Evolutionary conservation across 352 stramenopile genomes (phyloP).

Genomic region (Plasmopara muralis): DNA sequence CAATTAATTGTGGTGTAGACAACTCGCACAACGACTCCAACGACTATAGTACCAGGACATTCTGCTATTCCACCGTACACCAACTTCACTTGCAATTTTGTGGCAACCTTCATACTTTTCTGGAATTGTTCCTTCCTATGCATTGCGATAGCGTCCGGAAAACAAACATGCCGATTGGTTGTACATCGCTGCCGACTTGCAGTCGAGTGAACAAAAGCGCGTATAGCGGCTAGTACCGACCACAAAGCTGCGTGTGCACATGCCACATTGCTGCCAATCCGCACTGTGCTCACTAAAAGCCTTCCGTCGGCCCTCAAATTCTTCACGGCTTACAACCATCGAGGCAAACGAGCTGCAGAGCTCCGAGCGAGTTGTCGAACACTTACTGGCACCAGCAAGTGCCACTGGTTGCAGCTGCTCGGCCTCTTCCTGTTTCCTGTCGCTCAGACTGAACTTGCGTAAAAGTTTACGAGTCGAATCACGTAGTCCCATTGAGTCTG

Average conservation of each 20-base stretch:
- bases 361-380: conserved; percentile 38
- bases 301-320: conserved; percentile 38
- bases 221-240: conserved; percentile 40
- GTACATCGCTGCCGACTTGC: conserved; percentile 64
- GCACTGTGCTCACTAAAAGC: conserved; percentile 42
- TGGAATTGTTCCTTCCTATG: conserved; percentile 2
- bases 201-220: conserved; percentile 69
- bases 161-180: conserved; percentile 27
- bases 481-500: conserved; percentile 33
- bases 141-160: conserved; percentile 28
- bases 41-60: conserved; percentile 15
- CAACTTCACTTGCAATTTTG: conserved; percentile 15
- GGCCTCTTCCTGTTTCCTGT: conserved; percentile 50
- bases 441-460: conserved; percentile 35
- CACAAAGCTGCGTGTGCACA: conserved; percentile 60
- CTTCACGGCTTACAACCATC: conserved; percentile 34
- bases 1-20: conserved; percentile 13
- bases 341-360: conserved; percentile 59
- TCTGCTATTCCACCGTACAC: conserved; percentile 2
- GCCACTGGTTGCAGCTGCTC: conserved; percentile 53
- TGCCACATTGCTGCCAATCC: conserved; percentile 42
- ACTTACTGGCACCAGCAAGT: conserved; percentile 60
- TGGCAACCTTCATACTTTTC: conserved; percentile 9
- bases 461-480: conserved; percentile 44
- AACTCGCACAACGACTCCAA: conserved; percentile 7